Percentiles rank a stretch among this genome's conserved stretches.
Evolutionary conservation across 164 flowering plant genomes (phyloP).

Genomic region (Chloranthus sessilifolius): DNA sequence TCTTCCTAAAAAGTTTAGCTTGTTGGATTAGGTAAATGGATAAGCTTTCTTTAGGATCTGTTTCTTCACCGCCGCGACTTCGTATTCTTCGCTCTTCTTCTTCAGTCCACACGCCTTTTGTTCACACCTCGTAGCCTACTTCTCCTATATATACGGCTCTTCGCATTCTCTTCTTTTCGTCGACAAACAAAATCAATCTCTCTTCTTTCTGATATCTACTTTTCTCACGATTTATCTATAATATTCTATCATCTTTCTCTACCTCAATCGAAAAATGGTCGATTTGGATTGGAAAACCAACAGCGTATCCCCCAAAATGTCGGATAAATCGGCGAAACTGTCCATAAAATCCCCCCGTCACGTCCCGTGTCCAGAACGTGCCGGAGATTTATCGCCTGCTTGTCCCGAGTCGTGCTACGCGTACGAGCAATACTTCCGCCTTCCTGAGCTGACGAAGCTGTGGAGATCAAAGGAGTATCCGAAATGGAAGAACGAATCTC

Average conservation of each 20-base stretch:
- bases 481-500: slow-evolving; percentile 52
- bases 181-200: no score
- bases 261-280: slow-evolving; percentile 23
- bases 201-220: neutral
- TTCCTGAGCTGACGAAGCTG: slow-evolving; percentile 58
- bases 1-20: slow-evolving; percentile 1
- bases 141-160: slow-evolving; percentile 22
- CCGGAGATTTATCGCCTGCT: slow-evolving; percentile 9
- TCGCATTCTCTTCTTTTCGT: neutral
- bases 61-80: no score
- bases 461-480: slow-evolving; percentile 63
- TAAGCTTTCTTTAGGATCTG: slow-evolving; percentile 32
- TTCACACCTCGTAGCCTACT: neutral
- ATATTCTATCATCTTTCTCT: neutral
- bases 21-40: slow-evolving; percentile 19
- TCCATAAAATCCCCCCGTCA: slow-evolving; percentile 5
- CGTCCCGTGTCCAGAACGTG: slow-evolving; percentile 4
- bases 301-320: slow-evolving; percentile 15
- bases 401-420: slow-evolving; percentile 41
- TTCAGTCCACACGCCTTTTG: slow-evolving; percentile 34
- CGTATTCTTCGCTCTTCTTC: slow-evolving; percentile 19
- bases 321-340: slow-evolving; percentile 13
- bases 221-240: neutral
- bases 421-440: slow-evolving; percentile 69
- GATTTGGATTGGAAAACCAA: slow-evolving; percentile 29